Evolutionary conservation across 371 early-diverging fungal genomes (phyloP).

Genomic region (Apophysomyces variabilis): DNA sequence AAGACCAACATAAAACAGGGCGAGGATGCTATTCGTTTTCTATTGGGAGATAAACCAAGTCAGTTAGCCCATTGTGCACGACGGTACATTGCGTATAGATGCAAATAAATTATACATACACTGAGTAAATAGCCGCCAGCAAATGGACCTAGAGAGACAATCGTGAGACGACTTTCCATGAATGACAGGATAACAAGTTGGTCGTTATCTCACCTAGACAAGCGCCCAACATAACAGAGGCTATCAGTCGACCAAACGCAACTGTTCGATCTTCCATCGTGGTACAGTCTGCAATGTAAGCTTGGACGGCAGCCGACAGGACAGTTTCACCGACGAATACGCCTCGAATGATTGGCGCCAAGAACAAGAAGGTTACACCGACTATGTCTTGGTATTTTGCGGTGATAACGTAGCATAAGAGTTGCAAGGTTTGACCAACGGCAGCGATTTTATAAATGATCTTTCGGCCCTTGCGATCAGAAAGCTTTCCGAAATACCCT

Average conservation of each 20-base stretch:
- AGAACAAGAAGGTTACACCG: constrained; percentile 37
- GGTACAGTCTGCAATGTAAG: constrained; percentile 53
- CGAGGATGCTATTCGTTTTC: constrained; percentile 28
- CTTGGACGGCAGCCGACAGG: constrained; percentile 37
- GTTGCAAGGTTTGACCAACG: constrained; percentile 29
- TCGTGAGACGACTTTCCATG: neutral
- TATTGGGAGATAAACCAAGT: constrained; percentile 1
- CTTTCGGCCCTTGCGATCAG: constrained; percentile 47
- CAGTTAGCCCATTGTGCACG: neutral
- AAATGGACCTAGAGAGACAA: constrained; percentile 30
- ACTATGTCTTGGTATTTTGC: constrained; percentile 28
- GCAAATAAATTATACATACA: constrained; percentile 12
- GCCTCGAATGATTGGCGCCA: constrained; percentile 43
- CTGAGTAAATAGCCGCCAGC: constrained; percentile 26
- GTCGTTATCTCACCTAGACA: constrained; percentile 25
- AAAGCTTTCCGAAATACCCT: constrained; percentile 43
- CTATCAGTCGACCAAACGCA: constrained; percentile 40
- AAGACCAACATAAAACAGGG: constrained; percentile 44
- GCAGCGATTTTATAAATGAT: constrained; percentile 27
- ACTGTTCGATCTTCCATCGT: constrained; percentile 27
- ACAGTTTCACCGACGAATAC: constrained; percentile 44
- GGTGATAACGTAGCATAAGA: constrained; percentile 28
- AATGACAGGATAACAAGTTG: neutral
- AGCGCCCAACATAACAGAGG: constrained; percentile 28
- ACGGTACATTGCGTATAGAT: neutral